Base-by-base conservation (phyloP, 2,329 filamentous ascomycete species). In the Apiospora sp. region DNA sequence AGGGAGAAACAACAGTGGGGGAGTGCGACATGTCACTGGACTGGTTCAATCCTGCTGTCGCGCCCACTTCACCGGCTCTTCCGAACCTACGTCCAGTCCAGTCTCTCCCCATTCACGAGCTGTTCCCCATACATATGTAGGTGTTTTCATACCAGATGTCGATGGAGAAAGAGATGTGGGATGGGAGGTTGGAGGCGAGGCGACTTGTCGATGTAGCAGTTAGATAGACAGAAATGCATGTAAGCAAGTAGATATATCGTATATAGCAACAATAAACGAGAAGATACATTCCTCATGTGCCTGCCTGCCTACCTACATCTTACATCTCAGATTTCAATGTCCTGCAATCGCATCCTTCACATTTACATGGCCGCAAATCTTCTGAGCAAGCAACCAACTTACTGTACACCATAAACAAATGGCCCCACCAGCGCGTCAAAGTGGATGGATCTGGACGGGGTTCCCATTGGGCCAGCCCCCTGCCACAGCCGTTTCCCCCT, bases 1-100 rank as follows among this genome's bases (percentile, higher is more conserved):
- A 64, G 41, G 58, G 34, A 64, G 58, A 64, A 61, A 64, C 58
- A 64, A 64, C 30, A 64, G 58, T 64, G 58, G 58, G 58, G 58
- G 58, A 41, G 34, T 64, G 34, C 58, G 58, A 24, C 58, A 41
- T 64, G 58, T 24, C 58, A 41, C 58, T 64, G 58, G 58, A 41
- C 58, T 64, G 58, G 58, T 10, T 34, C 58, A 64, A 64, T 64
- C 58, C 58, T 41, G 4, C 58, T 13, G 34, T 64, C 41, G 58
- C 41, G 58, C 58, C 58, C 34, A 64, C 58, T 19, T 64, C 58
- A 41, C 58, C 58, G 58, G 58, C 58, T 64, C 58, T n/a, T 64
- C 58, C 58, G 58, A 64, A 34, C 58, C 34, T 37, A 37, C 54
- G 19, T n/a, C 16, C 30, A 41, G 37, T 41, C 37, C 37, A 41